Conservation (phyloP, 805 yeast species). For the Nakazawaea ernobii region DNA sequence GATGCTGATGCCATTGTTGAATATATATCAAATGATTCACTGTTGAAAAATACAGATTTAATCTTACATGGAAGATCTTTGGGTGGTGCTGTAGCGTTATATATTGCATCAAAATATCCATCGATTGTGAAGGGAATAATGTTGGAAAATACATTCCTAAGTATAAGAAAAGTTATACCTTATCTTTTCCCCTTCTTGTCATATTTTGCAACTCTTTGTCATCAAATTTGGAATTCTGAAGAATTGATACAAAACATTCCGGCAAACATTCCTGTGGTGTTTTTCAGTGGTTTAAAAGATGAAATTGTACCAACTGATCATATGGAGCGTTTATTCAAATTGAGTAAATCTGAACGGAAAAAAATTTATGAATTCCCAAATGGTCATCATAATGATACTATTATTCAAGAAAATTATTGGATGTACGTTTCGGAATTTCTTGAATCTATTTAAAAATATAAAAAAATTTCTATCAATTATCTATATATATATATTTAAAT, state of each 20-base stretch:
- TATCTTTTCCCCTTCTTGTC: slow-evolving; percentile 66
- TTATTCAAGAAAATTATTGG: slow-evolving; percentile 76
- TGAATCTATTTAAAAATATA: slow-evolving; percentile 17
- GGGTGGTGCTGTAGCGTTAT: slow-evolving; percentile 93
- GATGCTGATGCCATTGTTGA: slow-evolving; percentile 75
- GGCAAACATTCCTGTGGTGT: slow-evolving; percentile 54
- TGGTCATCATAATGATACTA: slow-evolving; percentile 81
- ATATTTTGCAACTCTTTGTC: slow-evolving; percentile 55
- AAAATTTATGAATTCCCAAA: slow-evolving; percentile 46
- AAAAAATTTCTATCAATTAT: not conserved
- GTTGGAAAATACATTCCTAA: slow-evolving; percentile 81
- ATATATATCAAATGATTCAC: slow-evolving; percentile 48
- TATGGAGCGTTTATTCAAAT: slow-evolving; percentile 53
- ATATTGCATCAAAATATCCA: slow-evolving; percentile 61
- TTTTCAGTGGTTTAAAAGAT: slow-evolving; percentile 70
- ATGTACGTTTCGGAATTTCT: slow-evolving; percentile 53
- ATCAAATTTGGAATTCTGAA: slow-evolving; percentile 82
- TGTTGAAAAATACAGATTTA: slow-evolving; percentile 45
- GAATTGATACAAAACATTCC: slow-evolving; percentile 45
- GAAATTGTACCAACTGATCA: slow-evolving; percentile 91
- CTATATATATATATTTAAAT: not conserved
- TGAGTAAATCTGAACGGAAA: slow-evolving; percentile 48
- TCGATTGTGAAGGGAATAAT: slow-evolving; percentile 55
- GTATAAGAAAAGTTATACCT: slow-evolving; percentile 65
- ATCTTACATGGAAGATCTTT: slow-evolving; percentile 82